phyloP scores from a whole-genome alignment of 768 basidiomycete genomes.

The Tylopilus sp. region DNA sequence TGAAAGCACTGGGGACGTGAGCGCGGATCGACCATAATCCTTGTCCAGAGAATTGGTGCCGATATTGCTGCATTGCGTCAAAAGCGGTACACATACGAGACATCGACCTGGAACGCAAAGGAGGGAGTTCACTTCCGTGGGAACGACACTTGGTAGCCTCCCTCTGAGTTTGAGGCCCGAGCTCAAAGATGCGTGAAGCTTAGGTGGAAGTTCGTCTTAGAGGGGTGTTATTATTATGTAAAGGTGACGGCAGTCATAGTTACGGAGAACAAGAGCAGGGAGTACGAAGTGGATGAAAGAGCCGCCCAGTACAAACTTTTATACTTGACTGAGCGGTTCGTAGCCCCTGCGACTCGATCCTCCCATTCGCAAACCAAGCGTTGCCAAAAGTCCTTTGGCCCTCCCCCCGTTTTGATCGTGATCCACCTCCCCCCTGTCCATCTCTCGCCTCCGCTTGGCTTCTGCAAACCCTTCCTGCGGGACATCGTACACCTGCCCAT shows the following conservation, averaged over 20 bases:
- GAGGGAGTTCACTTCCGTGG: too few relatives aligned
- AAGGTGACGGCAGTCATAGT: too few relatives aligned
- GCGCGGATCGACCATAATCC: too few relatives aligned
- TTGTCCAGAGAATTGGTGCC: conserved; percentile 57
- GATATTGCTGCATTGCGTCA: conserved; percentile 56
- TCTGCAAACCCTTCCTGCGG: conserved; percentile 81
- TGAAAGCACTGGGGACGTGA: conserved; percentile 37
- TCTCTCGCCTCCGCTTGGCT: conserved; percentile 57
- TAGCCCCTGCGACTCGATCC: conserved; percentile 34
- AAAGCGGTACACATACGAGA: conserved; percentile 37
- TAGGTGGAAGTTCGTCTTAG: conserved; percentile 53
- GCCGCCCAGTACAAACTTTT: not conserved
- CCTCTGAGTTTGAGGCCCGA: conserved; percentile 27
- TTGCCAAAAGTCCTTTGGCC: conserved; percentile 37
- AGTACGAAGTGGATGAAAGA: not conserved
- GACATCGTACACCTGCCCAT: conserved; percentile 85
- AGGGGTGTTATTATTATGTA: not conserved
- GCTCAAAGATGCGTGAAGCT: conserved; percentile 54
- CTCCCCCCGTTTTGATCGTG: conserved; percentile 42
- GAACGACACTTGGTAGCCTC: too few relatives aligned
- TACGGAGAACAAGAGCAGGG: not conserved
- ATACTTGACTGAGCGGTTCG: conserved; percentile 32
- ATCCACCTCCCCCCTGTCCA: conserved; percentile 39
- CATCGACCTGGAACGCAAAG: conserved; percentile 42
- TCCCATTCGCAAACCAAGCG: conserved; percentile 35